phyloP scores from a whole-genome alignment of 768 basidiomycete species.

The Psilocybe cubensis region DNA sequence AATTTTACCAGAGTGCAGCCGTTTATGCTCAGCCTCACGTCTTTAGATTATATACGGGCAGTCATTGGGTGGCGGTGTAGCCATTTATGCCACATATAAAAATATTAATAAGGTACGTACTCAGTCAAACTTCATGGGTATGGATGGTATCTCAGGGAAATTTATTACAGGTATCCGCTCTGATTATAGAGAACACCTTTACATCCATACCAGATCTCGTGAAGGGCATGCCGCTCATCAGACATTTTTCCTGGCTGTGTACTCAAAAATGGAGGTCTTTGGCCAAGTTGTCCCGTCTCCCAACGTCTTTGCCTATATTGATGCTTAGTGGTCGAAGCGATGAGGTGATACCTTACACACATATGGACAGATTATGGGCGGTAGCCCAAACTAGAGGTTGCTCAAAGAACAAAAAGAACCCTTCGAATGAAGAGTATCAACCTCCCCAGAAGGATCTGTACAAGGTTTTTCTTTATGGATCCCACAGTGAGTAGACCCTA shows the following conservation, averaged over 20 bases:
- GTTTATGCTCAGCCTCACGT: neutral
- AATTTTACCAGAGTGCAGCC: neutral
- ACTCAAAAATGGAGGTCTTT: constrained; percentile 84
- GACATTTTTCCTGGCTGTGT: constrained; percentile 70
- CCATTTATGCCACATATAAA: constrained; percentile 77
- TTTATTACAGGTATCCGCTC: constrained; percentile 54
- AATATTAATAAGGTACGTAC: constrained; percentile 61
- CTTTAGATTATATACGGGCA: constrained; percentile 70
- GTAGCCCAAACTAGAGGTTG: constrained; percentile 41
- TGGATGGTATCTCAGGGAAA: constrained; percentile 1
- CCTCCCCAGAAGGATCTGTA: neutral
- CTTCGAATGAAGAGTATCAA: neutral
- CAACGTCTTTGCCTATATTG: constrained; percentile 62
- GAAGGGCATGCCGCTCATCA: constrained; percentile 63
- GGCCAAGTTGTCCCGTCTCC: constrained; percentile 57
- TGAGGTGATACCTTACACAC: constrained; percentile 60
- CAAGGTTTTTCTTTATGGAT: neutral
- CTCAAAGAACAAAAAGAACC: neutral
- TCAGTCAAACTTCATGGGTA: neutral
- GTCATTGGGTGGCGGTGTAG: constrained; percentile 87
- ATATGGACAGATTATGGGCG: constrained; percentile 54
- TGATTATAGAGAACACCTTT: constrained; percentile 91
- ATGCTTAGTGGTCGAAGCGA: constrained; percentile 72
- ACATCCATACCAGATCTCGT: constrained; percentile 78
- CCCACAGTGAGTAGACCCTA: constrained; percentile 1